phyloP scores from a whole-genome alignment of 176 grass and related monocot genomes.

The Avena sativa region DNA sequence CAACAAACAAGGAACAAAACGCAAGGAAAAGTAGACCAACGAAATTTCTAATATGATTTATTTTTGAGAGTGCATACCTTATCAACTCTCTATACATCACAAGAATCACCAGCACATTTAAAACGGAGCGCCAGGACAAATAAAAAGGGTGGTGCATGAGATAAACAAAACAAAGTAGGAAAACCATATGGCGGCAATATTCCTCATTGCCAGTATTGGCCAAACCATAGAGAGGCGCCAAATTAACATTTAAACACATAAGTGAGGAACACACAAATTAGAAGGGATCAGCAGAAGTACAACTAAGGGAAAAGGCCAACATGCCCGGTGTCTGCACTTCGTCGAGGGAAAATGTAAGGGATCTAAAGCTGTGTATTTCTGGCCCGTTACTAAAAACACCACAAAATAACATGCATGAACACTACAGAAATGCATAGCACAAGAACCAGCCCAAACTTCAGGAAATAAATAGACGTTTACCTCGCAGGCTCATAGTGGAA shows the following conservation, averaged over 20 bases:
- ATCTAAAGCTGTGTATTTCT: neutral
- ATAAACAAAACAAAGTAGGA: neutral
- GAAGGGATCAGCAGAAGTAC: too few species aligned
- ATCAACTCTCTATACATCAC: neutral
- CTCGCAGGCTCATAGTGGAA: neutral
- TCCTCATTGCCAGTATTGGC: too few species aligned
- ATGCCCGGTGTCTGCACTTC: neutral
- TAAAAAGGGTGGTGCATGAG: neutral
- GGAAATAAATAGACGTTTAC: neutral
- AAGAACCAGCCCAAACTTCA: neutral
- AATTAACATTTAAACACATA: too few species aligned
- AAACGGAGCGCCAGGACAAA: neutral
- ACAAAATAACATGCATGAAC: neutral
- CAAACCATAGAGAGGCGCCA: too few species aligned
- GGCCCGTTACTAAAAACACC: neutral
- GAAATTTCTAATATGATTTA: too few species aligned
- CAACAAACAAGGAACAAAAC: too few species aligned
- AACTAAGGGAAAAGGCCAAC: too few species aligned
- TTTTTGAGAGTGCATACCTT: too few species aligned
- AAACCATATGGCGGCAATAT: neutral
- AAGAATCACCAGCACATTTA: neutral
- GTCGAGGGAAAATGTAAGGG: neutral
- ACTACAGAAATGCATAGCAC: neutral
- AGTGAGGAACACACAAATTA: too few species aligned
- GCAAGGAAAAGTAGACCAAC: too few species aligned